Conservation (phyloP, 768 basidiomycete genomes). For the Tricholoma sp. region DNA sequence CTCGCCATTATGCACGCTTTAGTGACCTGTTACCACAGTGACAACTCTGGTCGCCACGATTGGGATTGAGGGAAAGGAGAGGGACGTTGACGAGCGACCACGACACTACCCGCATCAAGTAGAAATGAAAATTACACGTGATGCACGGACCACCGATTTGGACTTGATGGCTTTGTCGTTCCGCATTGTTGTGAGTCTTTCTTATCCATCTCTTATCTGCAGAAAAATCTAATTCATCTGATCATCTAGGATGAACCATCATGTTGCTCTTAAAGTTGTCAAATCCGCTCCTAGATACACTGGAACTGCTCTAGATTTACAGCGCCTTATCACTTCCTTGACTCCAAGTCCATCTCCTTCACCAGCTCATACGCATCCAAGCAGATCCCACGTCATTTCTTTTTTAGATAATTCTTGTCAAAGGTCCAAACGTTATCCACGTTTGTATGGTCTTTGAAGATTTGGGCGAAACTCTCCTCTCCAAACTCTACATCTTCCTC, state of each 20-base stretch:
- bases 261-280: constrained; percentile 98
- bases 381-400: constrained; percentile 91
- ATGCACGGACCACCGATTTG: too few species aligned
- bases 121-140: too few species aligned
- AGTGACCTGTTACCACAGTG: too few species aligned
- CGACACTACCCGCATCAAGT: too few species aligned
- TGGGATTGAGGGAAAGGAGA: too few species aligned
- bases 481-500: constrained; percentile 19
- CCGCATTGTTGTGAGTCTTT: too few species aligned
- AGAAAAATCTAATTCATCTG: constrained; percentile 1
- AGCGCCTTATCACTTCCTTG: constrained; percentile 86
- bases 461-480: constrained; percentile 72
- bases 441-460: constrained; percentile 99
- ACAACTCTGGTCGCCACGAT: too few species aligned
- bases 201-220: background rate
- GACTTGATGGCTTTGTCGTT: too few species aligned
- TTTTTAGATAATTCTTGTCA: constrained; percentile 97
- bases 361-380: constrained; percentile 74
- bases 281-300: constrained; percentile 97
- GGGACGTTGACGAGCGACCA: too few species aligned
- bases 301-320: constrained; percentile 94
- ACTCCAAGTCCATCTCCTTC: constrained; percentile 47
- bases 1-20: too few species aligned
- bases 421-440: constrained; percentile 94
- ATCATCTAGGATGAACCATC: constrained; percentile 73